Base-by-base conservation (phyloP, 805 yeast species). In the Pichia cephalocereana region DNA sequence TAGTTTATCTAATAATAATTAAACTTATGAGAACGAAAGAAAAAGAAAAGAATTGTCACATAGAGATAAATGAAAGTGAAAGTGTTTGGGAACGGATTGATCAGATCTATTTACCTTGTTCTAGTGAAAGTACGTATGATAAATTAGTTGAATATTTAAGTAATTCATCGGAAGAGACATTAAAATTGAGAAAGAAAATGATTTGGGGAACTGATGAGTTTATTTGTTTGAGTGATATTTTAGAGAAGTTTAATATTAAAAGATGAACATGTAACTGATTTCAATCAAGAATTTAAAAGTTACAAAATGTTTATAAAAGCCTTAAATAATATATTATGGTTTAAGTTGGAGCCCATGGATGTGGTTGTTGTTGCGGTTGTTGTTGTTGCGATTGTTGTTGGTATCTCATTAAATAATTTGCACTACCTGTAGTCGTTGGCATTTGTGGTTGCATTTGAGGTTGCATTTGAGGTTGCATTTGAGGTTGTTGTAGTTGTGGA, bases 51-150 rank as follows among this genome's bases (percentile, higher is more conserved):
- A 45, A 40, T 5, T 30, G 15, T 34, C 32, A 34, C 1, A 52
- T 59, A 4, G 38, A 51, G 8, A 34, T 62, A n/a, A 57, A 53
- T 43, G 66, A 62, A 40, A 43, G 59, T 18, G 19, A 18, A 3
- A 60, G 55, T 10, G 52, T 61, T 26, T 45, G 50, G 49, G 19
- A 44, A 8, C 26, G 45, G 0, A 17, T 42, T 10, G 41, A 40
- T 18, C 43, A 50, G 23, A 46, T 52, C 7, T 48, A 44, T 40
- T 12, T 52, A 18, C 53, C 53, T 2, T 46, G 47, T 17, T 30
- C 32, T 2, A 30, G 14, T 10, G 32, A 30, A 7, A 26, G n/a
- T 11, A 17, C 37, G 27, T 50, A 45, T 44, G 14, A 31, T 2
- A 23, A 17, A 7, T 34, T 52, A 14, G 32, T 50, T 6, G 28